Base-by-base conservation (phyloP, 2,329 filamentous ascomycete species). In the Ophiocordyceps robertsii region DNA sequence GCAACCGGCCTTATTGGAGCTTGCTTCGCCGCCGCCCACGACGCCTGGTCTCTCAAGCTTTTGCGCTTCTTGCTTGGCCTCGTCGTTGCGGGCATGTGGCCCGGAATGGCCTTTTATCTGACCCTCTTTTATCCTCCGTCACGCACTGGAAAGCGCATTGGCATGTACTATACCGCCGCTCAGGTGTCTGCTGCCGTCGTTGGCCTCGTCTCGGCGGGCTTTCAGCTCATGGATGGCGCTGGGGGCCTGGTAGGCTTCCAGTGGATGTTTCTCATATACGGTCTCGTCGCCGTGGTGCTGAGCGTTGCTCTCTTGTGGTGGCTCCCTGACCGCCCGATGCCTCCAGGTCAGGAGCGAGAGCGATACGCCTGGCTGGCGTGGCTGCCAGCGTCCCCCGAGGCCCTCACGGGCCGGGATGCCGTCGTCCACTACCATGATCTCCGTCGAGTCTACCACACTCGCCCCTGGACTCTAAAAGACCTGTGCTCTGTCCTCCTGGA, bases 61-160 rank as follows among this genome's bases (percentile, higher is more conserved):
- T 72, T 95, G 27, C 80, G 88, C 8, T 81, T 95, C 43, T 70
- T 95, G 11, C 75, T 95, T 7, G 88, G 88, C 39, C 73, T 92
- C 13, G 87, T 94, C 21, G 89, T 89, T 57, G 88, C 88, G 1
- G 88, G 88, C 38, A 88, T 95, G 82, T 95, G 88, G 88, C 88
- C 88, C 0, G 88, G 88, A 40, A 94, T 95, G 88, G 78, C 86
- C 10, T 92, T 92, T 60, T 95, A 94, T 56, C 70, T 95, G 38
- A 93, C 88, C 0, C 71, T 94, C 8, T 95, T 94, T 68, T 95
- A 95, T 56, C 88, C 88, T 7, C 87, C 88, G 0, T 85, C 84
- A 6, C 75, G 84, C 12, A 92, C 83, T 2, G 88, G 84, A 13
- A 93, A 92, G 66, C 75, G 88, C 33, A 93, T 95, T 49, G 88